Conservation (phyloP, 2,329 filamentous ascomycete species). For the Epichloe gansuensis region DNA sequence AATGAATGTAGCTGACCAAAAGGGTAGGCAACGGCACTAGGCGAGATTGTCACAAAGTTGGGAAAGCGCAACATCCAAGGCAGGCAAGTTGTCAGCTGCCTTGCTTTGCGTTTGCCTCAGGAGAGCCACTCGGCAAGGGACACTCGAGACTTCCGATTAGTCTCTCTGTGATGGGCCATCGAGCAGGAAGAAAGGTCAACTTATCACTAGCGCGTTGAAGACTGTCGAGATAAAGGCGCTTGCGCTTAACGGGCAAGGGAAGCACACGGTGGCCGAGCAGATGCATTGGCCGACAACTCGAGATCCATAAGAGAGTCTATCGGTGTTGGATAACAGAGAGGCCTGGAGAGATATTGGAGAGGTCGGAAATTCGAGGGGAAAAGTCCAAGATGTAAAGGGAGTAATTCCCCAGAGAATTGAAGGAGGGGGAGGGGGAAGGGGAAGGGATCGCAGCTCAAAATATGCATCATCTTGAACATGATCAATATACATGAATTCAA, state of each 20-base stretch:
- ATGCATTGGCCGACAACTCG: background rate
- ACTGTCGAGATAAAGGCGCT: background rate
- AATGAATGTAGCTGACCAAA: slow-evolving; percentile 3
- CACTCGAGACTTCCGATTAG: background rate
- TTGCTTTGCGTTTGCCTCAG: background rate
- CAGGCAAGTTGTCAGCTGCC: background rate
- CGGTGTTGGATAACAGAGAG: background rate
- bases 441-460: no score
- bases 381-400: no score
- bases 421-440: no score
- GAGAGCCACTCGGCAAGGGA: background rate
- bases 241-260: no score
- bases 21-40: background rate
- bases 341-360: no score
- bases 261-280: no score
- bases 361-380: no score
- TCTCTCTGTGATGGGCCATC: background rate
- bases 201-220: background rate
- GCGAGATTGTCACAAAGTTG: background rate
- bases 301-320: background rate
- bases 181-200: background rate
- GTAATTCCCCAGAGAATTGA: no score
- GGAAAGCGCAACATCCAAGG: background rate
- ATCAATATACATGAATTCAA: no score
- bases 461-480: no score